phyloP scores from a whole-genome alignment of 23 red algal genomes.

The Gracilaria domingensis region DNA sequence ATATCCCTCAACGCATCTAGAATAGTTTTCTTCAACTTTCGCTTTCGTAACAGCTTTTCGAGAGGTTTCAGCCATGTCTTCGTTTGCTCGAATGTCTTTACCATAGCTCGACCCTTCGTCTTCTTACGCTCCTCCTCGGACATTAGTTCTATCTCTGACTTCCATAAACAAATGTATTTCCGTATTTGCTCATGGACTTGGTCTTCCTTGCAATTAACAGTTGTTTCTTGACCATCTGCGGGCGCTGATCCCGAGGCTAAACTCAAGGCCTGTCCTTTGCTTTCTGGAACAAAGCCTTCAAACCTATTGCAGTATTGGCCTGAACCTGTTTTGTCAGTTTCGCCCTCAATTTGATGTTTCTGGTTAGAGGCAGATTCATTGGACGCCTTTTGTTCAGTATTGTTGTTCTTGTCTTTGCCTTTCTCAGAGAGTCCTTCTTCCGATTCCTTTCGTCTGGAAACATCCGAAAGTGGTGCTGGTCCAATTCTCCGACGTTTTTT shows the following conservation, averaged over 20 bases:
- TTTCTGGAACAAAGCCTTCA: neutral
- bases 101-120: conserved; percentile 26
- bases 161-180: conserved; percentile 59
- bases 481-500: neutral
- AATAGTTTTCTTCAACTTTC: conserved; percentile 47
- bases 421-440: neutral
- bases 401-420: neutral
- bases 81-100: conserved; percentile 65
- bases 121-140: conserved; percentile 55
- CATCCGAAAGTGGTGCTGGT: neutral
- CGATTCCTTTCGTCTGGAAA: neutral
- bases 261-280: neutral
- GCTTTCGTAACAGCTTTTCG: conserved; percentile 55
- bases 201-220: neutral
- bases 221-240: neutral
- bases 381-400: neutral
- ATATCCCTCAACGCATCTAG: conserved; percentile 60
- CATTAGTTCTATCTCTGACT: conserved; percentile 54
- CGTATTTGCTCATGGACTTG: conserved; percentile 34
- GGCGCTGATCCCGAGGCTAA: neutral
- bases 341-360: neutral
- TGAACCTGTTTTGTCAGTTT: neutral
- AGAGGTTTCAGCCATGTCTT: conserved; percentile 69
- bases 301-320: neutral
- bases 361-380: neutral